A percentile compares a stretch with the other conserved stretches of the same genome.
Evolutionary conservation across 768 basidiomycete species (phyloP).

Genomic region (Termitomyces sp.): DNA sequence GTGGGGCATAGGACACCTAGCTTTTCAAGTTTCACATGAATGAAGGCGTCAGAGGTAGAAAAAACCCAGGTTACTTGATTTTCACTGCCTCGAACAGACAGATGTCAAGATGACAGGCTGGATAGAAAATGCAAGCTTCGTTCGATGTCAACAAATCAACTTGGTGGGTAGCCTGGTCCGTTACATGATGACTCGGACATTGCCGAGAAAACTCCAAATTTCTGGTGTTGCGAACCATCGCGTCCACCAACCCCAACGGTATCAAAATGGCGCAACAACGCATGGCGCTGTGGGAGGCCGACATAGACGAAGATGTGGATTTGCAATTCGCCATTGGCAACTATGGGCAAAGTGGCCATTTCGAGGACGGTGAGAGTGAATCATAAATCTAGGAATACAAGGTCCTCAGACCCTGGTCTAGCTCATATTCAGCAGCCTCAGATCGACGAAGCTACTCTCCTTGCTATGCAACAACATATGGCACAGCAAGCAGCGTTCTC

Average conservation of each 20-base stretch:
- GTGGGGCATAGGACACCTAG: neutral
- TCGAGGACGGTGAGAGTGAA: conserved; percentile 52
- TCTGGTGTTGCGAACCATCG: conserved; percentile 13
- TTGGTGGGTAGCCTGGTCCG: too few relatives aligned
- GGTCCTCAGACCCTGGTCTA: conserved; percentile 20
- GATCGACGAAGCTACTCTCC: conserved; percentile 63
- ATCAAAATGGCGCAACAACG: conserved; percentile 57
- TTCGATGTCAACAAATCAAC: neutral
- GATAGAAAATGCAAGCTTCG: neutral
- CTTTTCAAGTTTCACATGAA: neutral
- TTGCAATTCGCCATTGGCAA: conserved; percentile 61
- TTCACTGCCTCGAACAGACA: neutral
- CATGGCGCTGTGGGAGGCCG: conserved; percentile 70
- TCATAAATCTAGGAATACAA: neutral
- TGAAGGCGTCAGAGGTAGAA: neutral
- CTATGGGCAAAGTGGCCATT: conserved; percentile 62
- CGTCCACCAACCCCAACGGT: conserved; percentile 2
- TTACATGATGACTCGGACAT: conserved; percentile 18
- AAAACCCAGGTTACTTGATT: neutral
- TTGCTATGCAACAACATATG: conserved; percentile 79
- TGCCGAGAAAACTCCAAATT: conserved; percentile 30
- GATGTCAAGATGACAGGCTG: neutral
- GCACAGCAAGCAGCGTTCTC: conserved; percentile 79
- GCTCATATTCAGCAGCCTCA: conserved; percentile 50
- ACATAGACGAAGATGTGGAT: conserved; percentile 78